Base-by-base conservation (phyloP, 495 filamentous ascomycete genomes). In the Parmelia sp. region DNA sequence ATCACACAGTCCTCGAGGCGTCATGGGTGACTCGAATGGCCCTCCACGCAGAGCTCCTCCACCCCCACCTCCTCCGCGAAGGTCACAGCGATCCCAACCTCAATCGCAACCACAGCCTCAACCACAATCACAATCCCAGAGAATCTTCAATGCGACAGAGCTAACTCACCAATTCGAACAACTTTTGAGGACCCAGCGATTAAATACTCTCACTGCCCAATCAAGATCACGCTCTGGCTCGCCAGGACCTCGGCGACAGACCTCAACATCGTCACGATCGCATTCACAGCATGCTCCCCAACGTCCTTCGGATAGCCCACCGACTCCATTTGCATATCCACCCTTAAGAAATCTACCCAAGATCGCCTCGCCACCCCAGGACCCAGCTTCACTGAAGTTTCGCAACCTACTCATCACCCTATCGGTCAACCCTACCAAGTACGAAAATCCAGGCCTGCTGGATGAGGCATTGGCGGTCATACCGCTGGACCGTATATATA, bases 371-470 rank as follows among this genome's bases (percentile, higher is more conserved):
- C 83, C 91, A 10, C 91, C 94, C 0, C 80, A 87, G 66, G 90
- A 95, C 73, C 73, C 82, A 49, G 77, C 80, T 23, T 90, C 90
- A 1, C 78, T 90, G 35, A 93, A 90, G 67, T 97, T 97, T 72
- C 85, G 88, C 57, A 95, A 88, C 76, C 79, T 92, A 40, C 79
- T 99, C 7, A 80, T 91, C 57, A 86, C 88, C 5, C 76, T 97
- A 12, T 94, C 94, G 5, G 79, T 84, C 35, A 94, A 89, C 33
- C 94, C 94, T 15, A 89, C 84, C 25, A 92, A 90, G 72, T 99
- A 96, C 76, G 94, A 99, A 77, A 97, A 99, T 72, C 94, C 95
- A 0, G 95, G 94, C 42, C 80, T 97, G 39, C 80, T 99, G 44
- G 94, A 99, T 74, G 95, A 97, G 74, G 95, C 94, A 8, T 77